Conservation (phyloP, 2,329 filamentous ascomycete species). For the Colletotrichum spaethianum region DNA sequence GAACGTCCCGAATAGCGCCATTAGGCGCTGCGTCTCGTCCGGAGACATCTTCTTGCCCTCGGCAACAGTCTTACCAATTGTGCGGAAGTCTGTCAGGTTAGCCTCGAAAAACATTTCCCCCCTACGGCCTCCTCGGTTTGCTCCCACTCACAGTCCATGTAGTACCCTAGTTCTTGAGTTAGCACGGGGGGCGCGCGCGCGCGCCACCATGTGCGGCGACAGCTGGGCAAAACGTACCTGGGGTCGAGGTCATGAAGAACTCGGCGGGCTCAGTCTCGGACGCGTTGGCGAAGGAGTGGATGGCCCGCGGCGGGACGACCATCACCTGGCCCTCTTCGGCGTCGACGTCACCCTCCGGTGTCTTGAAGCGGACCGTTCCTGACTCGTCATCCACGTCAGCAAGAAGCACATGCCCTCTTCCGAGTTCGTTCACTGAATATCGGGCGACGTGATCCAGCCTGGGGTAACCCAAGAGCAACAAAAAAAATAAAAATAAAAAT, state of each 20-base stretch:
- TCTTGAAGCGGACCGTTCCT: constrained; percentile 51
- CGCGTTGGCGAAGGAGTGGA: constrained; percentile 54
- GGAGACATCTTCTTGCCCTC: constrained; percentile 46
- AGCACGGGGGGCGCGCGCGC: neutral
- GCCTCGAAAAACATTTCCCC: neutral
- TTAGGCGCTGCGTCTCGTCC: constrained; percentile 49
- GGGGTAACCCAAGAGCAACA: neutral
- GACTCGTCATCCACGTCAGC: neutral
- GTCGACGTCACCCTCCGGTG: constrained; percentile 50
- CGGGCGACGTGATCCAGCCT: too few relatives aligned
- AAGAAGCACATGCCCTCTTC: too few relatives aligned
- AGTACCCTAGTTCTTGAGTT: constrained; percentile 47
- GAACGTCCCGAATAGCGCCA: constrained; percentile 55
- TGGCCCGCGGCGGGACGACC: constrained; percentile 53
- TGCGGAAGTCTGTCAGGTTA: constrained; percentile 51
- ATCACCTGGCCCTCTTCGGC: constrained; percentile 51
- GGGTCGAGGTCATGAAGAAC: constrained; percentile 56
- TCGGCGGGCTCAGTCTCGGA: constrained; percentile 51
- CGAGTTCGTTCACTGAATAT: neutral
- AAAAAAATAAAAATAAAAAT: neutral
- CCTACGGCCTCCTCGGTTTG: too few relatives aligned
- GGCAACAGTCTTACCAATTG: constrained; percentile 49
- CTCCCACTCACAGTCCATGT: constrained; percentile 52
- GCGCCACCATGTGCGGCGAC: neutral
- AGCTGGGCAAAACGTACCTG: constrained; percentile 44